phyloP scores from a whole-genome alignment of 768 basidiomycete species.

The Phaeolepiota aurea region DNA sequence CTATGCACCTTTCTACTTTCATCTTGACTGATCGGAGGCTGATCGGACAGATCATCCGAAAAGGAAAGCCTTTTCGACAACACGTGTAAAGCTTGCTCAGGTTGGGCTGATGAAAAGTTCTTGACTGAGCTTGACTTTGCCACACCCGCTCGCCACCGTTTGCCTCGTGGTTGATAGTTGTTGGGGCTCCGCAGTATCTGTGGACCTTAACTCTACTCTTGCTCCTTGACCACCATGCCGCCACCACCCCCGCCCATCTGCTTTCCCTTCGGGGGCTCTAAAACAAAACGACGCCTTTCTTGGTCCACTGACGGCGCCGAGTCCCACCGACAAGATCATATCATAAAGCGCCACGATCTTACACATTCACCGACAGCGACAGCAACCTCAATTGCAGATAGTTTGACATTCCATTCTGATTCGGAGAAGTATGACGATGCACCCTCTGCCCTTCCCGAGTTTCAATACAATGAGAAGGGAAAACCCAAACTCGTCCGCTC shows the following conservation, averaged over 20 bases:
- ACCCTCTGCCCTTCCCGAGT: slow-evolving; percentile 22
- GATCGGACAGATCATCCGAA: slow-evolving; percentile 10
- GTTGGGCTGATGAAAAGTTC: slow-evolving; percentile 5
- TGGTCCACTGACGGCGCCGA: slow-evolving; percentile 28
- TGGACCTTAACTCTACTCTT: slow-evolving; percentile 14
- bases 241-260: slow-evolving; percentile 52
- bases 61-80: slow-evolving; percentile 6
- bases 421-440: slow-evolving; percentile 52
- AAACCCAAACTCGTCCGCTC: slow-evolving; percentile 35
- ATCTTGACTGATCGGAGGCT: slow-evolving; percentile 8
- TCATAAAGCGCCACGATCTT: slow-evolving; percentile 29
- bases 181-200: slow-evolving; percentile 4
- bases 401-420: slow-evolving; percentile 51
- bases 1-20: too few species aligned
- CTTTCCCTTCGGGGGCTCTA: slow-evolving; percentile 48
- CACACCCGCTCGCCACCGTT: slow-evolving; percentile 4
- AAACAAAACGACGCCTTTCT: slow-evolving; percentile 38
- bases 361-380: slow-evolving; percentile 33
- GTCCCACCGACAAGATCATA: slow-evolving; percentile 16
- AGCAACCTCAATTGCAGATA: slow-evolving; percentile 32
- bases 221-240: slow-evolving; percentile 29
- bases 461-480: slow-evolving; percentile 26
- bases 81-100: slow-evolving; percentile 16
- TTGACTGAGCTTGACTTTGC: slow-evolving; percentile 3
- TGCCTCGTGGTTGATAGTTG: slow-evolving; percentile 6